Percentiles rank a stretch among this genome's conserved stretches.
These are phyloP conservation scores for Elongisporangium prolatum DNA, from an alignment of 352 stramenopile genomes.

Conservation along the genomic window DNA sequence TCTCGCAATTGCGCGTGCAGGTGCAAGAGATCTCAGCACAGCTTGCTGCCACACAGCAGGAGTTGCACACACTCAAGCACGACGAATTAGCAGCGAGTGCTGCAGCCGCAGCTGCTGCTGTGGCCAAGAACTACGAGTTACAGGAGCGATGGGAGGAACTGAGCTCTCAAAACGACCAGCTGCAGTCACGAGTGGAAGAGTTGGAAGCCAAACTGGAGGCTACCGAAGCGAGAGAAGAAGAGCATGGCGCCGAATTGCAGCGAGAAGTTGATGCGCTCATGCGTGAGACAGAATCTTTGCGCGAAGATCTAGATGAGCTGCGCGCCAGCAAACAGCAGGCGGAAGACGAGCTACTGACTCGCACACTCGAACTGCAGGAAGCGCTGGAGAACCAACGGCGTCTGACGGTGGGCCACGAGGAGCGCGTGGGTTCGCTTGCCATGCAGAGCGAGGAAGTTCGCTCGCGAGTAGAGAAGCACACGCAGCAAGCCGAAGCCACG, in stretches of 20 bases:
- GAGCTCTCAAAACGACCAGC: conserved; percentile 42
- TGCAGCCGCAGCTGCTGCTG: conserved; percentile 35
- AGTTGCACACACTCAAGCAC: conserved; percentile 39
- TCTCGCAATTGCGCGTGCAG: conserved; percentile 45
- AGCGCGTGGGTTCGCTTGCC: conserved; percentile 32
- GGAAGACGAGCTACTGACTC: conserved; percentile 44
- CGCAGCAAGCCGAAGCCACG: conserved; percentile 27
- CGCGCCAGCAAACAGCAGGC: conserved; percentile 39
- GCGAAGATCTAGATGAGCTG: conserved; percentile 43
- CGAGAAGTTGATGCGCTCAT: conserved; percentile 43
- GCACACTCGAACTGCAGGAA: conserved; percentile 33
- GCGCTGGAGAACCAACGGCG: conserved; percentile 39
- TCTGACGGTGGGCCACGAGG: conserved; percentile 31
- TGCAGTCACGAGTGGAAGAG: conserved; percentile 59
- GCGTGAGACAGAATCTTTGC: conserved; percentile 39
- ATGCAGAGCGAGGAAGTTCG: conserved; percentile 55
- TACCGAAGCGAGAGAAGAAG: conserved; percentile 29
- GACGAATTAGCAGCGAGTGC: conserved; percentile 42
- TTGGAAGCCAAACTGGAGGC: conserved; percentile 39
- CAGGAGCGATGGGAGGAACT: conserved; percentile 49
- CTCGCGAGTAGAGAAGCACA: conserved; percentile 32
- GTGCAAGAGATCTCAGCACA: conserved; percentile 55
- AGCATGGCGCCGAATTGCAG: conserved; percentile 43
- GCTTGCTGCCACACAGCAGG: conserved; percentile 36
- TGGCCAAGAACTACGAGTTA: conserved; percentile 51